Conservation (phyloP, 305 asterid genomes). For the Galium porrigens region DNA sequence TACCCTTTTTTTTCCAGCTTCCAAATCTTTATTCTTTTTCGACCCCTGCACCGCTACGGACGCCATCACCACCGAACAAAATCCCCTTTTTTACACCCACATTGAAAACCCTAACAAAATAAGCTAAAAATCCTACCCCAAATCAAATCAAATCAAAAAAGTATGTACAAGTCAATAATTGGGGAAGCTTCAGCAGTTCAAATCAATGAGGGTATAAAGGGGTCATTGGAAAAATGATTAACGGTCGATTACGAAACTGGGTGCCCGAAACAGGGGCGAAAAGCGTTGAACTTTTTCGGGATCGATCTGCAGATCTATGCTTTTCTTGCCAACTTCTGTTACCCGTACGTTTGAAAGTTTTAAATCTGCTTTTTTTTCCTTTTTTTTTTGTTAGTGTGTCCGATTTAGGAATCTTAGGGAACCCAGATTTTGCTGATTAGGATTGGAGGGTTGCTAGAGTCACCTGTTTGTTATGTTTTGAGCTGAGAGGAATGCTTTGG, state of each 20-base stretch:
- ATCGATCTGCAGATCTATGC: constrained; percentile 11
- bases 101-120: constrained; percentile 19
- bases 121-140: constrained; percentile 9
- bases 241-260: constrained; percentile 6
- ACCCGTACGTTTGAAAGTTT: not conserved
- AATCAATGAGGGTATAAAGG: not conserved
- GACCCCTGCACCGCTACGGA: constrained; percentile 82
- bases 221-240: not conserved
- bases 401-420: not conserved
- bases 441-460: not conserved
- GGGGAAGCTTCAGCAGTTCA: not conserved
- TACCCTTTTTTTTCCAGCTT: constrained; percentile 80
- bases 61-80: constrained; percentile 37
- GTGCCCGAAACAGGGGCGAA: not conserved
- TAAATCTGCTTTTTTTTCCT: not conserved
- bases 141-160: constrained; percentile 12
- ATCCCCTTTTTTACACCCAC: constrained; percentile 16
- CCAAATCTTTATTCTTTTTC: constrained; percentile 70
- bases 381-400: not conserved
- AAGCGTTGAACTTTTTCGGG: not conserved
- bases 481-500: too few relatives aligned
- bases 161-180: not conserved
- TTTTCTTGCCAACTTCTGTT: constrained; percentile 3
- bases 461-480: not conserved
- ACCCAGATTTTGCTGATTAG: not conserved